Evolutionary conservation across 257 asterid species (phyloP), one percentile per base, ranked within the genome.

Genomic region (Lycium ferocissimum): DNA sequence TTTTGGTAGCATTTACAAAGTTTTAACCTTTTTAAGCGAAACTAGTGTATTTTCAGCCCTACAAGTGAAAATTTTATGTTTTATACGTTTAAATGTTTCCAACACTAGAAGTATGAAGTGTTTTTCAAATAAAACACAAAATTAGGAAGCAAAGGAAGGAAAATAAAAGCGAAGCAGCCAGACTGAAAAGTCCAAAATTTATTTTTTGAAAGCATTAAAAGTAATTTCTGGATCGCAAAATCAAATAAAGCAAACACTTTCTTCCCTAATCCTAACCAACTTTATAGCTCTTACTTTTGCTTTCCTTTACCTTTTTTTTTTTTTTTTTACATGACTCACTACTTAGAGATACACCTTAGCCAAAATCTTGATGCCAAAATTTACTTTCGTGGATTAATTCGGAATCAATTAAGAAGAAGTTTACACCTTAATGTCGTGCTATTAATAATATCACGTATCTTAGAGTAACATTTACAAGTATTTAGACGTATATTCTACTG

Each of bases 101-200:
- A 38, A 69, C 70, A 22, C 4, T 5, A 20, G 38, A 49, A 20
- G 13, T 76, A 12, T 76, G 40, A 47, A 51, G 22, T 53, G 20
- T 11, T 75, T 13, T 75, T 22, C 62, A 6, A 49, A 22, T 14
- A 38, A 67, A 8, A 40, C 3, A 22, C 37, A 35, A 26, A 35
- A 35, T 14, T 26, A 62, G 15, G 70, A 62, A 62, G 9, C 9
- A 22, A 62, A 62, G 1, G 9, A 20, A 62, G 12, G 18, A 35
- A 67, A 17, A 47, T 17, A 59, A 18, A 59, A 18, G 65, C 26
- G 26, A 58, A 4, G 26, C 65, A 58, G 65, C 7, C 26, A 58
- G 18, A 73, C 43, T 3, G 62, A 75, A 51, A 51, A 14, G 82
- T 76, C 82, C 15, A 51, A 76, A 76, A 76, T 76, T 51, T 76